Percentiles rank a stretch among this genome's conserved stretches.
Evolutionary conservation across 2,329 filamentous ascomycete genomes (phyloP).

Genomic region (Aspergillus sp.): DNA sequence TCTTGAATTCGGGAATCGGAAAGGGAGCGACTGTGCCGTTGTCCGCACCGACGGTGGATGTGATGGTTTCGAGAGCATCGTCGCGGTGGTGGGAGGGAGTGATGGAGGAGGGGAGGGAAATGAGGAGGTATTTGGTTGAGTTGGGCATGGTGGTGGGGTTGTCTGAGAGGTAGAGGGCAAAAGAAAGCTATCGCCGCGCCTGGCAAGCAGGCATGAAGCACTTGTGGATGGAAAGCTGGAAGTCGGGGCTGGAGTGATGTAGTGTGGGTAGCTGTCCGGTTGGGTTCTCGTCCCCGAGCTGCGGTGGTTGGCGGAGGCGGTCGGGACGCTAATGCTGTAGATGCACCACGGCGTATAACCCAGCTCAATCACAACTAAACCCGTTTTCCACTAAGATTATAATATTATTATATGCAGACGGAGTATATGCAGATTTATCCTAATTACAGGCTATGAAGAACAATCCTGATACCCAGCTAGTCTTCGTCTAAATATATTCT

Average conservation of each 20-base stretch:
- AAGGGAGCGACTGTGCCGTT: conserved; percentile 76
- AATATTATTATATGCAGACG: neutral
- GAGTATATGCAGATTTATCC: neutral
- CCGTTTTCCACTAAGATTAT: neutral
- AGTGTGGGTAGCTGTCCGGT: conserved; percentile 12
- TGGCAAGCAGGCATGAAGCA: conserved; percentile 23
- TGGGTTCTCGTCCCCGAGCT: conserved; percentile 9
- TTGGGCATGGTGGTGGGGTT: conserved; percentile 40
- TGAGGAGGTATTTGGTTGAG: conserved; percentile 71
- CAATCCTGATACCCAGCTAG: neutral
- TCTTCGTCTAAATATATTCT: neutral
- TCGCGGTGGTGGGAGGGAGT: conserved; percentile 77
- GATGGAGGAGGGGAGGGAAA: conserved; percentile 87
- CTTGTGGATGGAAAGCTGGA: neutral
- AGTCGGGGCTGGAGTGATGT: conserved; percentile 9
- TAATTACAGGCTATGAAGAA: neutral
- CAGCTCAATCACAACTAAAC: neutral
- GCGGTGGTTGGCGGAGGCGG: conserved; percentile 11
- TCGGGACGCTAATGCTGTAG: neutral
- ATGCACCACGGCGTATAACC: neutral
- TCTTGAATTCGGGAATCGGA: conserved; percentile 90
- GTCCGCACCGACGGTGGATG: conserved; percentile 69
- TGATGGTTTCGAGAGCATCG: conserved; percentile 76
- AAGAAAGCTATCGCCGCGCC: conserved; percentile 22
- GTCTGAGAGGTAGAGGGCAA: conserved; percentile 2